Conservation (phyloP, 192 early-diverging fungal genomes). For the Pilaira anomala region DNA sequence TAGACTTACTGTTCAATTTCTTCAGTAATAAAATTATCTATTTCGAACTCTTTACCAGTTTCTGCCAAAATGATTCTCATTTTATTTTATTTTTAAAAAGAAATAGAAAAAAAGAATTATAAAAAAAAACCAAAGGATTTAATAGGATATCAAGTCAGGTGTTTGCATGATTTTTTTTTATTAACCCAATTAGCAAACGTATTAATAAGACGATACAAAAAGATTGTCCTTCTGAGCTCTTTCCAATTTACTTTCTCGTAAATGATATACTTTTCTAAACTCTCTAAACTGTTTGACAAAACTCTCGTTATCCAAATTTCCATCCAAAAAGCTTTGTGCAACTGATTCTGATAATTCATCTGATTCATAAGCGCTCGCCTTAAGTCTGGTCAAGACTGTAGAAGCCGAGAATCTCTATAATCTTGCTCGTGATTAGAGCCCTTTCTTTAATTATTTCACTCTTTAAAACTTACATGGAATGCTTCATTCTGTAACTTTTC, state of each 20-base stretch:
- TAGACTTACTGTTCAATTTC: background rate
- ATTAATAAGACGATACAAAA: constrained; percentile 21
- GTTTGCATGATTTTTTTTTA: background rate
- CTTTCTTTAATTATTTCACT: background rate
- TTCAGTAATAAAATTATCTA: background rate
- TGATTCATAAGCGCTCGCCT: constrained; percentile 44
- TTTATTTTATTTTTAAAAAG: background rate
- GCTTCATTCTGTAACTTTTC: constrained; percentile 3
- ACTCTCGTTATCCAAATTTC: constrained; percentile 44
- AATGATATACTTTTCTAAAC: constrained; percentile 53
- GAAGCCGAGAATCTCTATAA: constrained; percentile 44
- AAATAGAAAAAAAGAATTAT: background rate
- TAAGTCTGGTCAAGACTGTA: constrained; percentile 44
- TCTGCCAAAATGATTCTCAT: background rate
- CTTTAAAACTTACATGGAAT: background rate
- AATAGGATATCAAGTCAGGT: background rate
- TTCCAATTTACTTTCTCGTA: constrained; percentile 50
- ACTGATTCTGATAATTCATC: constrained; percentile 54
- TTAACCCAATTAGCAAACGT: background rate
- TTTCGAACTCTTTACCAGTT: background rate
- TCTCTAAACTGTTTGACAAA: constrained; percentile 52
- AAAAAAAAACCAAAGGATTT: background rate
- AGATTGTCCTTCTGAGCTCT: constrained; percentile 34
- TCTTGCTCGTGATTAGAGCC: background rate
- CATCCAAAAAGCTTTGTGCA: constrained; percentile 51